Evolutionary conservation across 768 basidiomycete species (phyloP).

Genomic region (Boletus fagicola): DNA sequence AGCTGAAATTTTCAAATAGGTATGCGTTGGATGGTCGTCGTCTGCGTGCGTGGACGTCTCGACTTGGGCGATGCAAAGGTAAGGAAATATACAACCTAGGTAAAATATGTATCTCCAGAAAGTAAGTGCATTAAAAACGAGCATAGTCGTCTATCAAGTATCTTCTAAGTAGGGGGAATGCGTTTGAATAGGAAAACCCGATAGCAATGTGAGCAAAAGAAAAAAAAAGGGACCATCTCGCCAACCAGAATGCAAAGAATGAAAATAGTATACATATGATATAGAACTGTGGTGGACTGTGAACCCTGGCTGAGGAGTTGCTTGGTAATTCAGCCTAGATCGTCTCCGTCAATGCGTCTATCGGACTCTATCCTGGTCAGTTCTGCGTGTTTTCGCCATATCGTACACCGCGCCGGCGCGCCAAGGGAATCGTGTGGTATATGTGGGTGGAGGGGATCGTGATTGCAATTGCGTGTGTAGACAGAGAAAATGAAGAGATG

Average conservation of each 20-base stretch:
- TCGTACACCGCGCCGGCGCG: conserved; percentile 26
- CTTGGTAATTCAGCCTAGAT: neutral
- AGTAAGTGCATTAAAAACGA: conserved; percentile 26
- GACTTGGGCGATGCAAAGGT: neutral
- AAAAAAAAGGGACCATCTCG: neutral
- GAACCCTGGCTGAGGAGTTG: neutral
- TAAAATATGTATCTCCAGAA: conserved; percentile 12
- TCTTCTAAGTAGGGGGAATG: neutral
- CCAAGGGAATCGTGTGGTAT: conserved; percentile 5
- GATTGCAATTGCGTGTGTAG: neutral
- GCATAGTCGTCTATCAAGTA: conserved; percentile 11
- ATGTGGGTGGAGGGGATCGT: neutral
- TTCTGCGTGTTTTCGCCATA: conserved; percentile 8
- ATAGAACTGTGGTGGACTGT: neutral
- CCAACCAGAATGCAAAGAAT: conserved; percentile 8
- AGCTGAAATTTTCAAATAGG: neutral
- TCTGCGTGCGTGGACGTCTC: neutral
- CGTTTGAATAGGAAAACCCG: neutral
- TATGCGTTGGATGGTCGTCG: neutral
- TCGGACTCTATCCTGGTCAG: too few relatives aligned
- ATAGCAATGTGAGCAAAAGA: neutral
- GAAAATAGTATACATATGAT: conserved; percentile 5
- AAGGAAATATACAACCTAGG: neutral
- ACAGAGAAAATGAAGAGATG: neutral
- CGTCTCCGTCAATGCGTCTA: neutral